Base-by-base conservation (phyloP, 2,329 filamentous ascomycete genomes). In the Thielaviopsis musarum region DNA sequence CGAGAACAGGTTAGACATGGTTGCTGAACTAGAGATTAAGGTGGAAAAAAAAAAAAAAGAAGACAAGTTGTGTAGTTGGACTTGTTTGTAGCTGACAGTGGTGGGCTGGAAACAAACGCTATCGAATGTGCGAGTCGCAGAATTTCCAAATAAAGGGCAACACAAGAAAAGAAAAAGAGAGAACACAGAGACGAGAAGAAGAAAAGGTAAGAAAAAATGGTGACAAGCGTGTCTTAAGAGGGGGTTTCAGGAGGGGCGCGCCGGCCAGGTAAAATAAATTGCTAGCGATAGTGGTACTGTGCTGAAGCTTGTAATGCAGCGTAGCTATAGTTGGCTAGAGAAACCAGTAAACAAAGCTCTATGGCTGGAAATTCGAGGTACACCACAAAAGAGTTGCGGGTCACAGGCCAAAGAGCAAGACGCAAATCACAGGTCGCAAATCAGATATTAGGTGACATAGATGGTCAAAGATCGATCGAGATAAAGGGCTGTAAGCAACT, bases 1-100 rank as follows among this genome's bases (percentile, higher is more conserved):
- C 66, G 78, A 81, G 69, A 81, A 81, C 66, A 81, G 72, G 71
- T 80, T 80, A 66, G 78, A 81, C 78, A 81, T 81, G 68, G 66
- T 72, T 65, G 65, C 59, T 59, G 64, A 63, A 65, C 64, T 64
- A 61, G 63, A 64, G 65, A 64, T 64, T 41, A 61, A 56, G 62
- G 57, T 61, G 54, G 53, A 48, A 54, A 30, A 24, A 49, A 53
- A 55, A 55, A 54, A 48, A 28, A 30, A 28, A 53, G 59, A 54
- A 57, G 52, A 28, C 21, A 28, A 30, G 52, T 17, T 28, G 22
- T 28, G 52, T 49, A 17, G 45, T 30, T 52, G 56, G 22, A 12
- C 22, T 41, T 56, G 26, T 45, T 30, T 52, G 19, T 30, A 26
- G 53, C 53, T 21, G 53, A 21, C n/a, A 22, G n/a, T 55, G 53